phyloP scores from a whole-genome alignment of 129 eudicot species.

The Heracleum sosnowskyi region DNA sequence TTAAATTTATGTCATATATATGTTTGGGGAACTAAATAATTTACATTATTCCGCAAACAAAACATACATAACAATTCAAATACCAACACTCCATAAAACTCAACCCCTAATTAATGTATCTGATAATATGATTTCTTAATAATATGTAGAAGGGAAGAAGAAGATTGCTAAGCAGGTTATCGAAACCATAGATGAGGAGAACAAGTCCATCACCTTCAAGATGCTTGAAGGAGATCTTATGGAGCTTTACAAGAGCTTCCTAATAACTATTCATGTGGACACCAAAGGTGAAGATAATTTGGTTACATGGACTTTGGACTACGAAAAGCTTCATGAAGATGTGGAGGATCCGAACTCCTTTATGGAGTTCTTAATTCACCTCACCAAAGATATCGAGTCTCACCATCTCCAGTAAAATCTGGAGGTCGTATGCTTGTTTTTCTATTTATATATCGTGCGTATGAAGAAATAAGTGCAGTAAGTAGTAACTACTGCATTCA shows the following conservation, averaged over 20 bases:
- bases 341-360: slow-evolving; percentile 7
- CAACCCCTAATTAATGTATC: too few relatives aligned
- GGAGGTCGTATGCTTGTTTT: too few relatives aligned
- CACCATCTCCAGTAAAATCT: not conserved
- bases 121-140: too few relatives aligned
- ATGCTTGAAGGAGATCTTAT: slow-evolving; percentile 9
- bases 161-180: not conserved
- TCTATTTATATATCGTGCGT: too few relatives aligned
- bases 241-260: not conserved
- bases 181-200: not conserved
- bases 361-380: not conserved
- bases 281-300: slow-evolving; percentile 5
- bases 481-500: too few relatives aligned
- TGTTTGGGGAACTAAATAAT: too few relatives aligned
- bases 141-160: not conserved
- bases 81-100: too few relatives aligned
- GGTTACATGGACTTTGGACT: slow-evolving; percentile 9
- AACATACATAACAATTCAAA: too few relatives aligned
- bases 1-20: too few relatives aligned
- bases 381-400: slow-evolving; percentile 8
- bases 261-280: slow-evolving; percentile 6
- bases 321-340: not conserved
- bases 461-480: too few relatives aligned
- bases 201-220: slow-evolving; percentile 9
- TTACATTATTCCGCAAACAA: too few relatives aligned